Conservation (phyloP, 2,329 filamentous ascomycete species). For the Microthyrium microscopicum region DNA sequence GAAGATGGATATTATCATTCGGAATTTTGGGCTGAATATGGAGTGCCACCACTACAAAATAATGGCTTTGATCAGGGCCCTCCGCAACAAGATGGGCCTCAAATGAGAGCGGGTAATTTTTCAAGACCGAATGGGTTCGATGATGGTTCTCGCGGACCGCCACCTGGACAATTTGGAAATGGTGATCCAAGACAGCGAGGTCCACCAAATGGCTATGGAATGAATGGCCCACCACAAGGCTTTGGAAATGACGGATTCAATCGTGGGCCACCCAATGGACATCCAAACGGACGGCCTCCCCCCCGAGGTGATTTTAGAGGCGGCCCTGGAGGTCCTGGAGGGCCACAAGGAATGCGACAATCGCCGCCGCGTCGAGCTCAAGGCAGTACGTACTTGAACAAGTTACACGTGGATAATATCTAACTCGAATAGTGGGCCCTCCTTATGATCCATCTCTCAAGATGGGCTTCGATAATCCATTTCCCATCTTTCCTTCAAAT, state of each 20-base stretch:
- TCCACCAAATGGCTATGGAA: too few relatives aligned
- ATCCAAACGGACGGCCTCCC: not conserved
- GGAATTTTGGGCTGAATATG: constrained; percentile 6
- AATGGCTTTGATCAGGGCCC: constrained; percentile 2
- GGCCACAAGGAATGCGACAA: too few relatives aligned
- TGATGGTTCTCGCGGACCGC: too few relatives aligned
- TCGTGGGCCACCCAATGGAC: not conserved
- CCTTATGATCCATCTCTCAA: constrained; percentile 1
- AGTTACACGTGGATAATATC: not conserved
- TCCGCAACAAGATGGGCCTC: not conserved
- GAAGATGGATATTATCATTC: too few relatives aligned
- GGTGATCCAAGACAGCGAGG: not conserved
- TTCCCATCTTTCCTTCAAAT: constrained; percentile 23
- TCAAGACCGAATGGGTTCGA: not conserved
- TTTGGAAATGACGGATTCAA: not conserved
- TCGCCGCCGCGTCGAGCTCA: constrained; percentile 2
- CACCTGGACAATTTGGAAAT: too few relatives aligned
- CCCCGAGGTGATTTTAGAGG: not conserved
- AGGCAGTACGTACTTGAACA: not conserved
- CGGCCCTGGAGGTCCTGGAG: constrained; percentile 1
- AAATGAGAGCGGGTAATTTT: not conserved
- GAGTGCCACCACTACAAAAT: not conserved
- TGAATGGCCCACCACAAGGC: too few relatives aligned
- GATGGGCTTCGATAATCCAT: constrained; percentile 26
- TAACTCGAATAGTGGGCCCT: constrained; percentile 1